A percentile compares a stretch with the other conserved stretches of the same genome.
phyloP scores from a whole-genome alignment of 352 stramenopile species.

The Phytophthora niederhauseri region DNA sequence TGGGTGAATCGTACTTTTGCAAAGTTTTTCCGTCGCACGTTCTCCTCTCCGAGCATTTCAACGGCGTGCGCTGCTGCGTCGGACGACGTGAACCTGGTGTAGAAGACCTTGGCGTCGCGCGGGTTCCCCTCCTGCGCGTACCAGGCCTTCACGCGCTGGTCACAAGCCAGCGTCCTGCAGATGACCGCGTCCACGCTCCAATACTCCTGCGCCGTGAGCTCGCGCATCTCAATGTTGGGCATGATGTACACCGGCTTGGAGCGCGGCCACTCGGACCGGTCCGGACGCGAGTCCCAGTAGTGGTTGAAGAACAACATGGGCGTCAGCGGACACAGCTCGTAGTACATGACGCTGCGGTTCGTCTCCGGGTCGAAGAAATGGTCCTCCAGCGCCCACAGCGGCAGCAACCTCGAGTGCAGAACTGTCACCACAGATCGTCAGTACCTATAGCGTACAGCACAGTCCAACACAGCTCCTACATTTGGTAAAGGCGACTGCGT shows the following conservation, averaged over 20 bases:
- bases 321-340: constrained; percentile 53
- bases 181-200: constrained; percentile 60
- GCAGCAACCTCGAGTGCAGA: constrained; percentile 42
- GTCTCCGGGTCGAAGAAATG: constrained; percentile 31
- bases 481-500: constrained; percentile 49
- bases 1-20: constrained; percentile 46
- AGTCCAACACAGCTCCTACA: constrained; percentile 27
- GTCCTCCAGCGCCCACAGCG: constrained; percentile 36
- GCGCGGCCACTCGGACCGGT: constrained; percentile 22
- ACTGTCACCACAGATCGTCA: constrained; percentile 13
- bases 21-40: constrained; percentile 47
- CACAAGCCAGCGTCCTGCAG: constrained; percentile 53
- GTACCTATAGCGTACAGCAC: background rate
- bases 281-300: constrained; percentile 42
- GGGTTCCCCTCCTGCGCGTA: constrained; percentile 52
- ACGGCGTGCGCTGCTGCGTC: constrained; percentile 30
- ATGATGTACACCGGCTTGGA: constrained; percentile 53
- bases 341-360: constrained; percentile 41
- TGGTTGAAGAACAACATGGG: constrained; percentile 60
- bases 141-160: constrained; percentile 50
- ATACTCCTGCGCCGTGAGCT: constrained; percentile 52
- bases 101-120: constrained; percentile 42
- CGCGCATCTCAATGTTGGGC: constrained; percentile 60
- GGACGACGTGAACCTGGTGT: constrained; percentile 50
- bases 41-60: constrained; percentile 24